These are phyloP conservation scores for Polychaeton citri DNA, from an alignment of 2,329 filamentous ascomycete species.

Conservation along the genomic window DNA sequence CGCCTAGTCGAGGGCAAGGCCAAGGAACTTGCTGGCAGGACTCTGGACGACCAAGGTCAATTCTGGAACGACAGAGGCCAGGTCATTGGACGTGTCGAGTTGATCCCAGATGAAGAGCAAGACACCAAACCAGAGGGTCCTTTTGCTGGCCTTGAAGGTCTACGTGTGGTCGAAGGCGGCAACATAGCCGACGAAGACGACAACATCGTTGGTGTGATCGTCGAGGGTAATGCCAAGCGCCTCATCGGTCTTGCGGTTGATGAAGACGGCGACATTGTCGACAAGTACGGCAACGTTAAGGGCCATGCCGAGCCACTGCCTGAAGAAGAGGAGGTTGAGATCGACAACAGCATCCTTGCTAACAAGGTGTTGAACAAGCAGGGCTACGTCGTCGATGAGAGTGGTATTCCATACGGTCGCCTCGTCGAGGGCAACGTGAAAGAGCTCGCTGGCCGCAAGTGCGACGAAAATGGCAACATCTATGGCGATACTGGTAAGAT, in stretches of 20 bases:
- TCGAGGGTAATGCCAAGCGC: constrained; percentile 47
- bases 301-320: constrained; percentile 44
- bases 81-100: constrained; percentile 52
- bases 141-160: constrained; percentile 36
- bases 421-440: constrained; percentile 44
- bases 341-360: constrained; percentile 40
- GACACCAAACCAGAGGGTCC: constrained; percentile 37
- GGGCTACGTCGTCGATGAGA: constrained; percentile 40
- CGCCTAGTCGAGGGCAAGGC: constrained; percentile 54
- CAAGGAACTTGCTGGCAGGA: constrained; percentile 50
- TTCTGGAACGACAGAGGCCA: constrained; percentile 62
- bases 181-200: constrained; percentile 37
- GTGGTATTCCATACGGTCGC: constrained; percentile 42
- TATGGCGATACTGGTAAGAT: constrained; percentile 44
- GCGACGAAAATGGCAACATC: constrained; percentile 42
- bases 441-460: constrained; percentile 42
- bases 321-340: constrained; percentile 31
- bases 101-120: constrained; percentile 53
- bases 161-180: constrained; percentile 34
- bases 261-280: constrained; percentile 49
- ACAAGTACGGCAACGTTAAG: constrained; percentile 49
- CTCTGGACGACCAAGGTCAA: constrained; percentile 59
- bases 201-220: constrained; percentile 39
- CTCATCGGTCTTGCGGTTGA: constrained; percentile 46
- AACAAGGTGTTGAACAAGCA: constrained; percentile 45